A percentile compares a stretch with the other conserved stretches of the same genome.
These are phyloP conservation scores for Saccharomycopsis crataegensis DNA, from an alignment of 1,139 yeast genomes.

Conservation along the genomic window DNA sequence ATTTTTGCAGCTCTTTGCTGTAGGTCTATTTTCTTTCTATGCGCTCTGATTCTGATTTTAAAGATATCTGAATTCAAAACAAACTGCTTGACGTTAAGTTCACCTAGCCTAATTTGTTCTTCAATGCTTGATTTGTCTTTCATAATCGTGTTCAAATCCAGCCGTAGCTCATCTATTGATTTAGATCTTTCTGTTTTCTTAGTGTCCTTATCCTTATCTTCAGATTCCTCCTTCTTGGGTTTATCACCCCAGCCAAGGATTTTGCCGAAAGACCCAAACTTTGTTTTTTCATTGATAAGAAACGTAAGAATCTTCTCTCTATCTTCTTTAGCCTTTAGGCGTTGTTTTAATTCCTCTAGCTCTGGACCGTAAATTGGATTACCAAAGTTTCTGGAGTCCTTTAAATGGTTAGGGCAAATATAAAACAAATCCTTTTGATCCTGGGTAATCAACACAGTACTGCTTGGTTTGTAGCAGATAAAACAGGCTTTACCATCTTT, in stretches of 20 bases:
- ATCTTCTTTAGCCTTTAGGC: constrained; percentile 9
- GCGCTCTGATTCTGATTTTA: constrained; percentile 13
- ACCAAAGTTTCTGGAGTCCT: constrained; percentile 12
- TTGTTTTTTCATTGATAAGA: constrained; percentile 12
- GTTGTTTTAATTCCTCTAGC: not conserved
- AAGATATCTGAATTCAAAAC: constrained; percentile 14
- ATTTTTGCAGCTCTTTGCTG: constrained; percentile 14
- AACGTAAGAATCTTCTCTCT: constrained; percentile 4
- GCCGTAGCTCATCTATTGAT: constrained; percentile 1
- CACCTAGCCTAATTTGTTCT: not conserved
- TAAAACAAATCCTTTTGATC: constrained; percentile 19
- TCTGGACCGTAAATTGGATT: constrained; percentile 14
- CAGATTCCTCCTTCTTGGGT: not conserved
- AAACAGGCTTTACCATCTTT: constrained; percentile 15
- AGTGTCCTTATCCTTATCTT: not conserved
- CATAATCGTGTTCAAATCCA: not conserved
- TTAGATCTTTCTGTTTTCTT: constrained; percentile 2
- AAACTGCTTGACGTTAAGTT: constrained; percentile 9
- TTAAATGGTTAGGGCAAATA: constrained; percentile 16
- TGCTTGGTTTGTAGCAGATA: constrained; percentile 20
- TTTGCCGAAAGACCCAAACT: constrained; percentile 14
- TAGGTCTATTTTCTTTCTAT: constrained; percentile 7
- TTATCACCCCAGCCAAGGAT: constrained; percentile 2
- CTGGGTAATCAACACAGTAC: constrained; percentile 8
- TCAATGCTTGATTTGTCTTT: not conserved